These are phyloP conservation scores for Nyssa sinensis DNA, from an alignment of 148 eudicot species.

Conservation along the genomic window DNA sequence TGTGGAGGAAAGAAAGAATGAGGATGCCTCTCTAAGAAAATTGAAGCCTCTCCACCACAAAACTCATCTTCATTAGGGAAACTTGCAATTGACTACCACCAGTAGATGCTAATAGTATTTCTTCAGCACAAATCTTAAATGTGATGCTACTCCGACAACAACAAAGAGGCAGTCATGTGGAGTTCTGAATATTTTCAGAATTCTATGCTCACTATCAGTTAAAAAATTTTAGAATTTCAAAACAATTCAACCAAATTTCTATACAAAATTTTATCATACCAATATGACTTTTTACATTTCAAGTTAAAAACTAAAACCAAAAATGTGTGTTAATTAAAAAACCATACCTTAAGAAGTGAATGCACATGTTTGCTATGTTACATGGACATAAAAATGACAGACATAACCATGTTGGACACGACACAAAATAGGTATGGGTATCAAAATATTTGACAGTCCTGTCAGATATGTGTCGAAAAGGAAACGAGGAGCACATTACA, in stretches of 20 bases:
- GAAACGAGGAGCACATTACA: neutral
- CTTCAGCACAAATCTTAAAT: neutral
- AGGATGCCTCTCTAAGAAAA: neutral
- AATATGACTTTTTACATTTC: too few relatives aligned
- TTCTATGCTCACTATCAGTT: too few relatives aligned
- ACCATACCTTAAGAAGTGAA: too few relatives aligned
- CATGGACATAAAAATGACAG: too few relatives aligned
- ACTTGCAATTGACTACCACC: neutral
- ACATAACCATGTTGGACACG: too few relatives aligned
- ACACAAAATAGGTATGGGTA: neutral
- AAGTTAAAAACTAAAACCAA: neutral
- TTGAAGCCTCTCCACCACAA: neutral
- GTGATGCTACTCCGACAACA: neutral
- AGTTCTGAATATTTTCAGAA: too few relatives aligned
- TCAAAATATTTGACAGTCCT: neutral
- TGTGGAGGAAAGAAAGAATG: neutral
- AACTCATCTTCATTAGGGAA: neutral
- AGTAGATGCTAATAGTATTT: neutral
- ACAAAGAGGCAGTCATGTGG: too few relatives aligned
- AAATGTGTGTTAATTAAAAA: too few relatives aligned
- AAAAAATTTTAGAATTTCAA: too few relatives aligned
- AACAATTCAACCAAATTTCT: too few relatives aligned
- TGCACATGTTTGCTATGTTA: too few relatives aligned
- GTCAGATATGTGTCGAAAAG: neutral
- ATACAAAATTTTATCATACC: too few relatives aligned